Base-by-base conservation (phyloP, 2,329 filamentous ascomycete species). In the Aspergillus piperis region DNA sequence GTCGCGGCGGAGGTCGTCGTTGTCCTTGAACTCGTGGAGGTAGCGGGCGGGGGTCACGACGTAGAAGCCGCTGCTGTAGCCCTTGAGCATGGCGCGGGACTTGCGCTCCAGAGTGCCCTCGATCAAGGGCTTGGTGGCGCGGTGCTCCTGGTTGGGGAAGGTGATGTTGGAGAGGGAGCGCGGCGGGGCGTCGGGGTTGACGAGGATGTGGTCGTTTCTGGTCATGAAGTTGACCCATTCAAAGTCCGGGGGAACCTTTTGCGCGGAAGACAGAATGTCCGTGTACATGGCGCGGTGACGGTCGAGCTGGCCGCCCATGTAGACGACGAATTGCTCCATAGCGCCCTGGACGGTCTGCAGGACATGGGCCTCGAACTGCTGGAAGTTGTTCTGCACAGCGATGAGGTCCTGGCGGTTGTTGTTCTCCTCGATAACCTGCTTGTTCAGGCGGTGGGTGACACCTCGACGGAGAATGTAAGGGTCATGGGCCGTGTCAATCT, bases 21-120 rank as follows among this genome's bases (percentile, higher is more conserved):
- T 90, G 71, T 96, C 92, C 79, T 96, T 96, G 83, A 96, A 99
- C 77, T 97, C 93, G 80, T 99, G 95, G 60, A 99, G 80, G 79
- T 89, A 99, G 71, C 91, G 92, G 59, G 90, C 86, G 0, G 92
- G 90, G 0, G 92, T 96, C 51, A 98, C 87, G 59, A 95, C 94
- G 73, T 96, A 99, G 82, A 96, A 96, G 58, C 86, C 87, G 0
- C 90, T 86, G 64, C 87, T 88, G 77, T 91, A 95, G 60, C 90
- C 89, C 78, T 89, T 84, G 70, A 85, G 86, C 78, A 96, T 88
- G 76, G 96, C 90, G 68, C 92, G 90, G 63, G 90, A 92, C 80
- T 96, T 98, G 72, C 92, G 89, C 81, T 97, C 92, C 52, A 99
- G 84, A 0, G 86, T 89, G 41, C 95, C 95, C 70, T 96, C 91